Base-by-base conservation (phyloP, 768 basidiomycete species). In the Boletus rubescentipes region DNA sequence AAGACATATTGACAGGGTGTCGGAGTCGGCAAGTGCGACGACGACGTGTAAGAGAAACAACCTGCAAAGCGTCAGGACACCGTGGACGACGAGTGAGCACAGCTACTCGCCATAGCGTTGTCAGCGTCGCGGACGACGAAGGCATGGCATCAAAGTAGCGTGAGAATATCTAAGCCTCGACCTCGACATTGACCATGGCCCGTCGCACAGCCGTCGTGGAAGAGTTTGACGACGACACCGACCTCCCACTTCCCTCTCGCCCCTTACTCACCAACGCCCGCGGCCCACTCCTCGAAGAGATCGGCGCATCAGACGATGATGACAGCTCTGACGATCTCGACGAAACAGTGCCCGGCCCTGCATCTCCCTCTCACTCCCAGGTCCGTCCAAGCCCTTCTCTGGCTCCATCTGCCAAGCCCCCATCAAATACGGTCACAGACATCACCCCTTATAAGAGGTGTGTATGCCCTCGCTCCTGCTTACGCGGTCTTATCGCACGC, bases 181-280 rank as follows among this genome's bases (percentile, higher is more conserved):
- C 60, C 1, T 50, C 32, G 11, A 53, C 65, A 46, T 48, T 48
- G 14, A 67, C 55, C 63, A 91, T 91, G 89, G 83, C 86, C 58
- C 86, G 86, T 61, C 78, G 84, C 68, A 74, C 83, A 65, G 84
- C 83, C 58, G 77, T 85, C 57, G 78, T 84, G 55, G 84, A 82
- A 55, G 91, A 91, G 65, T 96, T 95, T 65, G 92, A 96, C 81
- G 94, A 97, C 75, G 93, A 96, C 65, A 92, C 91, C 12, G 93
- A 96, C 67, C 81, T 95, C 15, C 90, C 92, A 0, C 77, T 95
- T 20, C 93, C 93, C 4, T 75, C 75, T 31, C 78, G 76, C 14
- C 75, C 85, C 0, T 73, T 95, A 0, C 82, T 85, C 60, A 80
- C 83, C 6, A 87, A 88, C 52, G 54, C 79, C 2, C 81, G 76